Evolutionary conservation across 257 asterid genomes (phyloP), one percentile per base, ranked within the genome.

Genomic region (Cruciata laevipes): DNA sequence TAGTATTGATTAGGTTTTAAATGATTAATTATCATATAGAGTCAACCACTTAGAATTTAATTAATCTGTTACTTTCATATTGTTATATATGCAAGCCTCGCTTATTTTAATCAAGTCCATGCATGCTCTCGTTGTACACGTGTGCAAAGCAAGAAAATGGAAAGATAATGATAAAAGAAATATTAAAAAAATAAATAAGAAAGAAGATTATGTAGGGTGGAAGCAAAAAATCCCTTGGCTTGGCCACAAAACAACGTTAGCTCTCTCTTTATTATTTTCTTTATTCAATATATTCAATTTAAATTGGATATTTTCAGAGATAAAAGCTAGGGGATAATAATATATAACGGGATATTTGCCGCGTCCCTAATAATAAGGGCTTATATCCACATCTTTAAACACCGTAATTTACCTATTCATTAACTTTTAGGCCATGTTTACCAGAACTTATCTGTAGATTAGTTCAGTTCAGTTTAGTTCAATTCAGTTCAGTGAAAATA

Each of bases 191-290:
- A 44, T 58, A 56, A 55, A 11, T 52, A 6, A 25, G 13, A 20
- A 5, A 62, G 21, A 25, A 52, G 68, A 67, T 82, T 69, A 82
- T 70, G 82, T 84, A 80, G 20, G 76, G 71, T 77, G 76, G 84
- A 82, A 82, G 90, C 84, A 72, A 82, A 76, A 47, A 75, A 23
- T 69, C 66, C 56, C 73, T 61, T 74, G 79, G 72, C 83, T 84
- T 79, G 73, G 74, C 69, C 68, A 77, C 42, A 72, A 79, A 81
- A 73, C 77, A 73, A 58, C 76, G 75, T 74, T 74, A 74, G 61
- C 25, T 78, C 51, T 68, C 59, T 67, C n/a, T n/a, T n/a, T n/a
- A n/a, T 59, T 4, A 24, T 23, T 58, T 11, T 47, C 55, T 47
- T 47, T 47, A 27, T n/a, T n/a, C n/a, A n/a, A n/a, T n/a, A n/a